phyloP scores from a whole-genome alignment of 2,329 filamentous ascomycete species.

The Chaetomium olivaceum region DNA sequence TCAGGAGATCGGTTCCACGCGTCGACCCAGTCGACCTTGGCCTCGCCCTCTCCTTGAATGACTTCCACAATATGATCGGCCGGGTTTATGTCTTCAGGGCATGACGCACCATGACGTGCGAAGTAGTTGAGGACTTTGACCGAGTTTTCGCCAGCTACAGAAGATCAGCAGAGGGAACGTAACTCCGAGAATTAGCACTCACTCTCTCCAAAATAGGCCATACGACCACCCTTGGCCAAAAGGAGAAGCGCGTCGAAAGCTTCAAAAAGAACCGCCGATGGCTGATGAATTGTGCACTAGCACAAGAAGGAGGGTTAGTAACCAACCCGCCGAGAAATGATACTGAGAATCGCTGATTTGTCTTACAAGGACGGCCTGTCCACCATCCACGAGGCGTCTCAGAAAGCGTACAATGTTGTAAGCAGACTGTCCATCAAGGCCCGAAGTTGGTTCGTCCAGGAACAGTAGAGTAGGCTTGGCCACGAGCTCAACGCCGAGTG shows the following conservation, averaged over 20 bases:
- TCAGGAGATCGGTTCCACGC: constrained; percentile 5
- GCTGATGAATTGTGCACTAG: constrained; percentile 6
- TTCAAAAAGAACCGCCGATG: constrained; percentile 5
- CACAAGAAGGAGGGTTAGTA: not conserved
- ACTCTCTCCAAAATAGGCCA: constrained; percentile 9
- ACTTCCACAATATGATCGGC: constrained; percentile 8
- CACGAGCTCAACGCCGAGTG: constrained; percentile 4
- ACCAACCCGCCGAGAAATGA: not conserved
- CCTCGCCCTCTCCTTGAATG: constrained; percentile 3
- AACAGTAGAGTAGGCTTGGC: constrained; percentile 6
- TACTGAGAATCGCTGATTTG: not conserved
- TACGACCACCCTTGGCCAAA: constrained; percentile 3
- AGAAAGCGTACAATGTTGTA: constrained; percentile 8
- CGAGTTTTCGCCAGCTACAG: constrained; percentile 3
- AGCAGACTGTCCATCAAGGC: constrained; percentile 5
- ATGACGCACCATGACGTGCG: constrained; percentile 5
- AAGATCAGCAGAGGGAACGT: not conserved
- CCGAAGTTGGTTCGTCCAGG: constrained; percentile 4
- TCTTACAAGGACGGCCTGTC: constrained; percentile 4
- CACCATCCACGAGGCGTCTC: constrained; percentile 6
- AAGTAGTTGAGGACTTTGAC: constrained; percentile 8
- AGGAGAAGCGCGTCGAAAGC: constrained; percentile 1
- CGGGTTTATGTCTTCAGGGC: constrained; percentile 4
- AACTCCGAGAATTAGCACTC: not conserved
- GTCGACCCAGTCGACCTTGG: constrained; percentile 13